Conservation (phyloP, 306 rosid genomes). For the Cercis canadensis region DNA sequence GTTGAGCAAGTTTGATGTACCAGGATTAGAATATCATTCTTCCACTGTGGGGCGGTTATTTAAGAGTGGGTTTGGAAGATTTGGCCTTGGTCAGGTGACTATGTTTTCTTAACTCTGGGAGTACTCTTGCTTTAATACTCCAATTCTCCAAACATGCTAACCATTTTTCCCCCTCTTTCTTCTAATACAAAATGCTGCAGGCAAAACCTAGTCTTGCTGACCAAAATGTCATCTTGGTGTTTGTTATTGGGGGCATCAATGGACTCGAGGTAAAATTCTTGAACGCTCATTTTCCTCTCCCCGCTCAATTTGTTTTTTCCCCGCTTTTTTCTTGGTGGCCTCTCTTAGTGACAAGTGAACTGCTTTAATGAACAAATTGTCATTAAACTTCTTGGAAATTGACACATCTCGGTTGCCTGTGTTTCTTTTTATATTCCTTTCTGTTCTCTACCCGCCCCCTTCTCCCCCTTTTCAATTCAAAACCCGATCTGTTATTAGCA, state of each 20-base stretch:
- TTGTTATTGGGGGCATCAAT: conserved; percentile 89
- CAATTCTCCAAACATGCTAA: conserved; percentile 39
- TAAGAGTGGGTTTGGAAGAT: conserved; percentile 91
- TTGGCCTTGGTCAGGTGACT: conserved; percentile 96
- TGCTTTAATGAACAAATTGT: background rate
- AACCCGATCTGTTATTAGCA: conserved; percentile 18
- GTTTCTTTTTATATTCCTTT: background rate
- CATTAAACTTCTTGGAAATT: conserved; percentile 4
- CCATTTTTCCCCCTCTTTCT: conserved; percentile 3
- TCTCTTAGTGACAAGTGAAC: conserved; percentile 5
- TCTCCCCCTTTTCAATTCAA: background rate
- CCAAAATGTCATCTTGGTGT: conserved; percentile 82
- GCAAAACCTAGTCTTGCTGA: conserved; percentile 96
- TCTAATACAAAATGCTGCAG: conserved; percentile 53
- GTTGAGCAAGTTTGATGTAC: conserved; percentile 68
- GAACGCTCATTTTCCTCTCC: background rate
- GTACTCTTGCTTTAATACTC: conserved; percentile 32
- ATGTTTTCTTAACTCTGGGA: conserved; percentile 25
- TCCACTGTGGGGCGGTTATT: conserved; percentile 91
- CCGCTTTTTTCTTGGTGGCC: background rate
- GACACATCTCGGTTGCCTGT: background rate
- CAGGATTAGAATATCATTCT: conserved; percentile 90
- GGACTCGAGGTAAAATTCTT: conserved; percentile 75
- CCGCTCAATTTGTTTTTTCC: background rate
- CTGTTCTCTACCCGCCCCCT: too few relatives aligned